phyloP scores from a whole-genome alignment of 2,329 filamentous ascomycete species.

The Trichoderma atroviride region DNA sequence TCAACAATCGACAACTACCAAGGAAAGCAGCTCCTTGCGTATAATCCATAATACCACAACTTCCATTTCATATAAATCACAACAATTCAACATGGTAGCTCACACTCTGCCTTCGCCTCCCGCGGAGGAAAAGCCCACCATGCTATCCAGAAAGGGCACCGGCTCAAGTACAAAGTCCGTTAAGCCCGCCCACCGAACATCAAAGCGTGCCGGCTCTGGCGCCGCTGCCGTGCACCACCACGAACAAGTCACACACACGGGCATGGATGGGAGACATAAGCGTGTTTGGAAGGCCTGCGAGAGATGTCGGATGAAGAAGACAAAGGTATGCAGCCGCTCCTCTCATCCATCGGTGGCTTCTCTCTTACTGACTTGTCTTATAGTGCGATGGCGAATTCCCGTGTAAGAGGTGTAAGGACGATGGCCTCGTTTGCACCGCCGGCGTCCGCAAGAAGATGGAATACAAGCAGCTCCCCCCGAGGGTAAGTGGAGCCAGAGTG shows the following conservation, averaged over 20 bases:
- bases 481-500: conserved; percentile 51
- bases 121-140: conserved; percentile 46
- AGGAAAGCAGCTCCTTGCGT: not conserved
- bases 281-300: conserved; percentile 69
- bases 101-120: conserved; percentile 56
- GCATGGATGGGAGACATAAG: conserved; percentile 61
- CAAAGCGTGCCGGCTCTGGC: conserved; percentile 52
- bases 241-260: conserved; percentile 40
- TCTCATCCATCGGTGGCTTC: not conserved
- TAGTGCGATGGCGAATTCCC: conserved; percentile 68
- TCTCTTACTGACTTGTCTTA: conserved; percentile 22
- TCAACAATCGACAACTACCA: not conserved
- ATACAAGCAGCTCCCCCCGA: conserved; percentile 66
- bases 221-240: conserved; percentile 43
- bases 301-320: conserved; percentile 70
- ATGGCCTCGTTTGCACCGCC: conserved; percentile 65
- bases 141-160: conserved; percentile 43
- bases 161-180: conserved; percentile 48
- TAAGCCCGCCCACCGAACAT: conserved; percentile 54
- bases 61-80: not conserved
- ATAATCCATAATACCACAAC: not conserved
- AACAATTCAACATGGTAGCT: conserved; percentile 48
- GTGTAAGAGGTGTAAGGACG: conserved; percentile 68
- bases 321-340: conserved; percentile 52
- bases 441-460: conserved; percentile 69